phyloP scores from a whole-genome alignment of 306 rosid genomes.

The Gastrolobium villosum region DNA sequence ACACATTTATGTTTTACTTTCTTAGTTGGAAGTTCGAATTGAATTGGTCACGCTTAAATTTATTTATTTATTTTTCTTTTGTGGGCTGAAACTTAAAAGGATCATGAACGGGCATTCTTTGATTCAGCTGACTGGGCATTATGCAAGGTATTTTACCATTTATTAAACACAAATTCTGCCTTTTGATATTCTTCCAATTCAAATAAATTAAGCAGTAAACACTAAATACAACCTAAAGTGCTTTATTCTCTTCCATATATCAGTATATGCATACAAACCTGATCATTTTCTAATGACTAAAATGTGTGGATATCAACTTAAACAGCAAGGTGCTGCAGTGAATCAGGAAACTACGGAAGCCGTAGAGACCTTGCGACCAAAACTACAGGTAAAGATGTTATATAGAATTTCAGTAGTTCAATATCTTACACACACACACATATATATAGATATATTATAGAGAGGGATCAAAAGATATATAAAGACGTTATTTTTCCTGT shows the following conservation, averaged over 20 bases:
- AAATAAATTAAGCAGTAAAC: not conserved
- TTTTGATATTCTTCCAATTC: not conserved
- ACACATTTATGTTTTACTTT: not conserved
- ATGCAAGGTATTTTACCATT: conserved; percentile 62
- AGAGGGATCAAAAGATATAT: not conserved
- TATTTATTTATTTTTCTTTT: not conserved
- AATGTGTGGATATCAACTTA: not conserved
- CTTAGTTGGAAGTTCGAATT: not conserved
- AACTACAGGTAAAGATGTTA: conserved; percentile 59
- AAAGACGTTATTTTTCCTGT: not conserved
- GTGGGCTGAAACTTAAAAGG: conserved; percentile 43
- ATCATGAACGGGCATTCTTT: conserved; percentile 77
- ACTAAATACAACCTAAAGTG: not conserved
- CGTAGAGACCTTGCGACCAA: conserved; percentile 69
- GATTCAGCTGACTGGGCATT: conserved; percentile 91
- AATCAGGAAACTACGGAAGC: conserved; percentile 64
- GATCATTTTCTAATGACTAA: not conserved
- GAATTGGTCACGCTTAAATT: not conserved
- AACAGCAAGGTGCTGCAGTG: conserved; percentile 76
- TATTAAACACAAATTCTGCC: not conserved
- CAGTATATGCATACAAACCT: no score
- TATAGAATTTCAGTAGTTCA: not conserved
- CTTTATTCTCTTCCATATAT: not conserved
- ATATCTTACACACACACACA: not conserved
- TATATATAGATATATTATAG: not conserved